These are phyloP conservation scores for Peronosclerospora sorghi DNA, from an alignment of 352 stramenopile species.

Conservation along the genomic window DNA sequence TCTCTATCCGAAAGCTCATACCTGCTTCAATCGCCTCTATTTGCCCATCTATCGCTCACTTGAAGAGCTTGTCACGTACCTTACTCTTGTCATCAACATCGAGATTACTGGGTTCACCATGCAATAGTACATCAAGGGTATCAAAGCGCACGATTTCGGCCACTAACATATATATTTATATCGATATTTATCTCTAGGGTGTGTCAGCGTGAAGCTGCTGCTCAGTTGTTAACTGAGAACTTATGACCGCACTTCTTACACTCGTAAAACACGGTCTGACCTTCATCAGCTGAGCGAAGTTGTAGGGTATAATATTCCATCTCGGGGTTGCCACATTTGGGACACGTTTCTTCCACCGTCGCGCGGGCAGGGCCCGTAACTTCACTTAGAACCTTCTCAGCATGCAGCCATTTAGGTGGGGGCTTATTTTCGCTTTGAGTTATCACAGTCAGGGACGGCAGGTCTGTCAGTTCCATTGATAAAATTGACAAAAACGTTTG, in stretches of 20 bases:
- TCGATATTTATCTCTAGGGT: conserved; percentile 25
- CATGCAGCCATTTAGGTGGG: conserved; percentile 70
- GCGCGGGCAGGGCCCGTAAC: conserved; percentile 82
- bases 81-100: conserved; percentile 97
- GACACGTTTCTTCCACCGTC: conserved; percentile 96
- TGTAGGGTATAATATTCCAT: conserved; percentile 99
- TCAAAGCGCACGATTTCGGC: no score
- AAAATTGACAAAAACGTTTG: conserved; percentile 1
- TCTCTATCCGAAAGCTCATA: no score
- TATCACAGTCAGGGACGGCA: conserved; percentile 67
- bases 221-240: conserved; percentile 84
- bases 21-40: no score
- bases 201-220: no score
- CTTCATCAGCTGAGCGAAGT: conserved; percentile 97
- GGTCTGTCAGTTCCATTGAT: conserved; percentile 26
- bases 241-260: conserved; percentile 94
- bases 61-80: conserved; percentile 88
- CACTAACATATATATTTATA: conserved; percentile 19
- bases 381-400: conserved; percentile 61
- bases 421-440: conserved; percentile 71
- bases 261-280: conserved; percentile 99
- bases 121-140: no score
- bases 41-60: no score
- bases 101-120: conserved; percentile 95
- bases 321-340: conserved; percentile 93